Evolutionary conservation across 2,329 filamentous ascomycete genomes (phyloP).

Genomic region (Aspergillus sp.): DNA sequence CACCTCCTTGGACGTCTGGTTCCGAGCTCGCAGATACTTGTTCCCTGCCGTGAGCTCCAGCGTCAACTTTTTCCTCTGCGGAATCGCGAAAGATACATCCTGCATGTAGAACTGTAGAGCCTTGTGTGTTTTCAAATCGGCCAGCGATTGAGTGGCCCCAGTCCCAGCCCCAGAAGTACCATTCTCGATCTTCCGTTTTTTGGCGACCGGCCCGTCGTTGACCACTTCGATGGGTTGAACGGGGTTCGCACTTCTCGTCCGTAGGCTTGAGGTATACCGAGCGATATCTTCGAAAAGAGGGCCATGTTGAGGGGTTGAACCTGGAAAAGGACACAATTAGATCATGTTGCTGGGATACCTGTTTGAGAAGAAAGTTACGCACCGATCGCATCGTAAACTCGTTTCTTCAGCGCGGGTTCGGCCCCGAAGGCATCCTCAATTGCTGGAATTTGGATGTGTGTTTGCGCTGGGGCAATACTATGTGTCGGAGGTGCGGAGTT

Average conservation of each 20-base stretch:
- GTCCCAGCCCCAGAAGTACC: constrained; percentile 15
- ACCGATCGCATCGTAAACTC: constrained; percentile 47
- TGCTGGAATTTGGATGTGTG: constrained; percentile 20
- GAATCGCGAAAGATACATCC: constrained; percentile 62
- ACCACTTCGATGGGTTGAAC: constrained; percentile 27
- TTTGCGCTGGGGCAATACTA: background rate
- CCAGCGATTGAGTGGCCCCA: constrained; percentile 29
- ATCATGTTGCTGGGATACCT: background rate
- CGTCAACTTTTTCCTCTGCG: constrained; percentile 63
- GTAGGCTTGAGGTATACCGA: constrained; percentile 42
- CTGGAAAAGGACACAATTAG: constrained; percentile 25
- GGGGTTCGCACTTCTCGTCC: constrained; percentile 31
- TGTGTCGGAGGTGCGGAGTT: constrained; percentile 24
- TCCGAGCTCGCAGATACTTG: constrained; percentile 49
- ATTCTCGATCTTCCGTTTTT: constrained; percentile 53
- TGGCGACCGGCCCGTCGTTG: constrained; percentile 39
- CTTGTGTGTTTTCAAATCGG: constrained; percentile 34
- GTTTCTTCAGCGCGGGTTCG: constrained; percentile 39
- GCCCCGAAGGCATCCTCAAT: constrained; percentile 45
- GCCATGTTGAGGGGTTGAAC: constrained; percentile 36
- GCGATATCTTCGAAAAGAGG: constrained; percentile 52
- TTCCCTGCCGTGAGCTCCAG: constrained; percentile 53
- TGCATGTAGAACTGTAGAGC: constrained; percentile 47
- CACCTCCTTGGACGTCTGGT: constrained; percentile 51
- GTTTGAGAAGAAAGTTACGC: constrained; percentile 22